phyloP scores from a whole-genome alignment of 192 early-diverging fungal species.

The Coemansia sp. region DNA sequence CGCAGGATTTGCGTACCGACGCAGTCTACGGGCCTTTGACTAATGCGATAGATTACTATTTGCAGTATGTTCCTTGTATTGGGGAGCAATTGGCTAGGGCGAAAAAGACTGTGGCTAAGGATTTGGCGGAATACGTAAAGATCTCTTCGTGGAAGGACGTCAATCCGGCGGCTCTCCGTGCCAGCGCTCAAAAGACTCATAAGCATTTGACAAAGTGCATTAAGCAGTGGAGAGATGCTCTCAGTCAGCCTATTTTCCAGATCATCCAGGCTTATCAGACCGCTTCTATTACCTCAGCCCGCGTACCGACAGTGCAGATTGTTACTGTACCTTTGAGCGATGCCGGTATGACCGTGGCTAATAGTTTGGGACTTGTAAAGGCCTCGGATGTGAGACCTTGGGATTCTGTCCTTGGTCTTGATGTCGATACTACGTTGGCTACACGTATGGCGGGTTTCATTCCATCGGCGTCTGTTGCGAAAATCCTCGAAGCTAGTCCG shows the following conservation, averaged over 20 bases:
- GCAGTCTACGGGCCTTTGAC: conserved; percentile 33
- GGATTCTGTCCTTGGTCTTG: neutral
- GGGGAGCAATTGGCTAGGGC: conserved; percentile 57
- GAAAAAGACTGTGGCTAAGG: conserved; percentile 78
- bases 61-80: conserved; percentile 66
- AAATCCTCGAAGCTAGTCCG: conserved; percentile 29
- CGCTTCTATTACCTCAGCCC: conserved; percentile 14
- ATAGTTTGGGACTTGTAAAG: neutral
- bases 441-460: conserved; percentile 6
- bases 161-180: conserved; percentile 86
- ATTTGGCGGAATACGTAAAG: conserved; percentile 90
- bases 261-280: conserved; percentile 43
- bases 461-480: conserved; percentile 1
- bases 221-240: conserved; percentile 75
- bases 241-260: conserved; percentile 69
- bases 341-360: conserved; percentile 22
- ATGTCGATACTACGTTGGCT: conserved; percentile 3
- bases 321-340: conserved; percentile 27
- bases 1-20: conserved; percentile 11
- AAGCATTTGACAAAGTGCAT: conserved; percentile 88
- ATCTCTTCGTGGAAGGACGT: conserved; percentile 98
- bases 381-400: neutral
- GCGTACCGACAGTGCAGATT: conserved; percentile 19
- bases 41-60: conserved; percentile 81
- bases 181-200: conserved; percentile 90